These are phyloP conservation scores for Brassica nigra DNA, from an alignment of 345 rosid species.

Conservation along the genomic window DNA sequence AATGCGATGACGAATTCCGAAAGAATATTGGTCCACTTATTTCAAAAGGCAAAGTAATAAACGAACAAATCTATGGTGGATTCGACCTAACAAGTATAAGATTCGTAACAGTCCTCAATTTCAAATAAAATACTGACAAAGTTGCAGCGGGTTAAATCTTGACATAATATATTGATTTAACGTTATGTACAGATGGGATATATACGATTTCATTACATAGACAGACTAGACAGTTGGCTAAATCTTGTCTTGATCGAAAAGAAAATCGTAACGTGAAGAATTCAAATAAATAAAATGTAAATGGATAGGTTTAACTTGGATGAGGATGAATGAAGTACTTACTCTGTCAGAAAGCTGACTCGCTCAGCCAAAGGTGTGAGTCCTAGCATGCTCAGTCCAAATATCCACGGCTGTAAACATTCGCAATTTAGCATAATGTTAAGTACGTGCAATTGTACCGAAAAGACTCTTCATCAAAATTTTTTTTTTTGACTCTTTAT, in stretches of 20 bases:
- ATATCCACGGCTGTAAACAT: constrained; percentile 71
- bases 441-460: background rate
- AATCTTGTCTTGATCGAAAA: constrained; percentile 18
- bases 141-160: background rate
- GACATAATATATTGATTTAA: background rate
- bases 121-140: constrained; percentile 5
- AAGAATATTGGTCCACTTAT: constrained; percentile 15
- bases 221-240: constrained; percentile 18
- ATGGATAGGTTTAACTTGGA: constrained; percentile 8
- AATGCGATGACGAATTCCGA: constrained; percentile 9
- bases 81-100: constrained; percentile 9
- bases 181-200: background rate
- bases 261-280: background rate
- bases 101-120: background rate
- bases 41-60: constrained; percentile 6
- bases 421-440: background rate
- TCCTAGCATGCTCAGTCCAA: constrained; percentile 84
- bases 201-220: background rate
- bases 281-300: constrained; percentile 13
- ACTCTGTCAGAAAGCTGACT: constrained; percentile 97
- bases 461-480: background rate
- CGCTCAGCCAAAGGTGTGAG: constrained; percentile 92
- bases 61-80: background rate
- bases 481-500: background rate
- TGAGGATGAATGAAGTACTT: constrained; percentile 37